Conservation (phyloP, 768 basidiomycete genomes). For the Omphalotus guepiniiformis region DNA sequence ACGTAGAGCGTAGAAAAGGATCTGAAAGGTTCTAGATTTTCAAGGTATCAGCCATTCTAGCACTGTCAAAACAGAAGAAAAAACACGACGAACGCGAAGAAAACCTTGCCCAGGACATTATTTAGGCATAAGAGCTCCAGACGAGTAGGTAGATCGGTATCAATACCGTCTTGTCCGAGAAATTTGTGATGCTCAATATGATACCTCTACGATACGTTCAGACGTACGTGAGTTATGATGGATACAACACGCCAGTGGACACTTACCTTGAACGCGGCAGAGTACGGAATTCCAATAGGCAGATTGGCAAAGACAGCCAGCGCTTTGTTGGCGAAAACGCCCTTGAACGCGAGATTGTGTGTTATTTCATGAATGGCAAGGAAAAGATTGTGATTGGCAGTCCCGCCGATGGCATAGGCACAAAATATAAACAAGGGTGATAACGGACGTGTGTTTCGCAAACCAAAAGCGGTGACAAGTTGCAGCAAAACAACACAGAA, state of each 20-base stretch:
- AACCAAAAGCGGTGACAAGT: constrained; percentile 52
- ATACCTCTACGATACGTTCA: constrained; percentile 54
- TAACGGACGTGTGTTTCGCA: constrained; percentile 65
- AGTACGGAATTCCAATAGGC: constrained; percentile 93
- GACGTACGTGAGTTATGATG: constrained; percentile 1
- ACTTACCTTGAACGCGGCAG: constrained; percentile 87
- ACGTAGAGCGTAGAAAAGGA: constrained; percentile 95
- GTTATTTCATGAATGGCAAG: constrained; percentile 98
- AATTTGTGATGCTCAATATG: constrained; percentile 97
- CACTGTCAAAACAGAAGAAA: background rate
- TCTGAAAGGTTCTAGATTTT: constrained; percentile 84
- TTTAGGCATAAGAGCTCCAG: constrained; percentile 84
- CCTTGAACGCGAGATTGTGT: constrained; percentile 91
- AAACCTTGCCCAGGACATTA: constrained; percentile 96
- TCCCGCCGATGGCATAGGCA: constrained; percentile 88
- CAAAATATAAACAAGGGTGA: constrained; percentile 69
- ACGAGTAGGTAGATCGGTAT: constrained; percentile 89
- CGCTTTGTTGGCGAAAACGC: constrained; percentile 77
- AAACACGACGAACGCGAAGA: constrained; percentile 74
- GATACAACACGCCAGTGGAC: background rate
- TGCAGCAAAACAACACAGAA: constrained; percentile 77
- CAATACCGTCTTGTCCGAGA: constrained; percentile 92
- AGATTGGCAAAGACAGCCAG: constrained; percentile 90
- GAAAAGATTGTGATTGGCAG: constrained; percentile 96
- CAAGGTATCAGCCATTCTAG: background rate